Conservation (phyloP, 441 rosid species). For the Bruguiera hainesii region DNA sequence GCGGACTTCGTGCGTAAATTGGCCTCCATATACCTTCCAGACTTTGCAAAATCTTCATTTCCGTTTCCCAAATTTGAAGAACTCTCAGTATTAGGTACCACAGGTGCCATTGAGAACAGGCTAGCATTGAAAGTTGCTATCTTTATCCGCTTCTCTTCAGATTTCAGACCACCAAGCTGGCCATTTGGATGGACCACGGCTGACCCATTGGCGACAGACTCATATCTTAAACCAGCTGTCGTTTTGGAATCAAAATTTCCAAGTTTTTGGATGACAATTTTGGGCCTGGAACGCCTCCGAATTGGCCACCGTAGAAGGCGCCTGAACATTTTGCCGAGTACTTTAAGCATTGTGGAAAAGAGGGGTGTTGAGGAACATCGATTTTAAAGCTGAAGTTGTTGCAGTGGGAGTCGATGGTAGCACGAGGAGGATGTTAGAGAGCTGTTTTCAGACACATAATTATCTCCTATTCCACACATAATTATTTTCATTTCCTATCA, state of each 20-base stretch:
- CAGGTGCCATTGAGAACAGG: constrained; percentile 92
- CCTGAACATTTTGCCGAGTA: constrained; percentile 44
- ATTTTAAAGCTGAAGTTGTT: background rate
- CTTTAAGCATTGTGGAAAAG: constrained; percentile 41
- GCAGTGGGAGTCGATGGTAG: constrained; percentile 5
- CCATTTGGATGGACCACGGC: constrained; percentile 44
- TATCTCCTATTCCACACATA: too few species aligned
- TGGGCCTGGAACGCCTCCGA: constrained; percentile 45
- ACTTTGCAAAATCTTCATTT: constrained; percentile 23
- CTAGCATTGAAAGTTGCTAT: constrained; percentile 86
- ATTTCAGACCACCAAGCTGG: constrained; percentile 23
- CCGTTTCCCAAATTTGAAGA: constrained; percentile 31
- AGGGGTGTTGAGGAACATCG: background rate
- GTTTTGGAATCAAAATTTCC: constrained; percentile 32
- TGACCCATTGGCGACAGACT: constrained; percentile 20
- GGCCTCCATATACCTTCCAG: constrained; percentile 13
- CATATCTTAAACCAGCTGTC: constrained; percentile 13
- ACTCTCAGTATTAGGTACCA: constrained; percentile 42
- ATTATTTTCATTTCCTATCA: too few species aligned
- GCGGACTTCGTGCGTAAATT: constrained; percentile 43
- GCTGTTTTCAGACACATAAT: background rate
- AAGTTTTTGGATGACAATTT: constrained; percentile 38
- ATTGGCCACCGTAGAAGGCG: constrained; percentile 67
- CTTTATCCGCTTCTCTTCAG: constrained; percentile 45
- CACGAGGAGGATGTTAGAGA: constrained; percentile 17